These are phyloP conservation scores for Annulohypoxylon moriforme DNA, from an alignment of 495 filamentous ascomycete genomes.

Conservation along the genomic window DNA sequence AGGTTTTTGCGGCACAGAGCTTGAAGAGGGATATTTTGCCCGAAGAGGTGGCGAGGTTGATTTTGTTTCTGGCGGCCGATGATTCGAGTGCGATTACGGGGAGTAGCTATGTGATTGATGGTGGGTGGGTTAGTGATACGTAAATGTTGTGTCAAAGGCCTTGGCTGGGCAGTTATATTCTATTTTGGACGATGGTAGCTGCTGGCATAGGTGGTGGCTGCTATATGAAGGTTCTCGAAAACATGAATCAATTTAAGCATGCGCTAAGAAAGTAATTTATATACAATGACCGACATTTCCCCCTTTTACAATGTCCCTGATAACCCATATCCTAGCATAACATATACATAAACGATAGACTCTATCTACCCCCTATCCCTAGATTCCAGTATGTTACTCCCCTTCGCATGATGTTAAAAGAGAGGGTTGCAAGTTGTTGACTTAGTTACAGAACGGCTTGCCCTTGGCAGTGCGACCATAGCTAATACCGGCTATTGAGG, in stretches of 20 bases:
- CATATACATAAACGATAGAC: not conserved
- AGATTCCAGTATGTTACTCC: not conserved
- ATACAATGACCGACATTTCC: not conserved
- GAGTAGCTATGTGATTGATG: conserved; percentile 50
- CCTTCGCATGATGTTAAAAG: not conserved
- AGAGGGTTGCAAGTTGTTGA: not conserved
- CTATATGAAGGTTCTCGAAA: too few species aligned
- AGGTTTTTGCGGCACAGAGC: conserved; percentile 54
- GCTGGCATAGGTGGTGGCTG: too few species aligned
- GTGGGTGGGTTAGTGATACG: conserved; percentile 47
- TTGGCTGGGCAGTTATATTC: too few species aligned
- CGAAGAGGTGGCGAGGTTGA: conserved; percentile 49
- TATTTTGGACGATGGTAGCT: too few species aligned
- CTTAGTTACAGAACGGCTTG: conserved; percentile 13
- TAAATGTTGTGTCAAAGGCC: not conserved
- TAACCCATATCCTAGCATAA: not conserved
- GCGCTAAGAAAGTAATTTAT: not conserved
- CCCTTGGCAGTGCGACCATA: conserved; percentile 11
- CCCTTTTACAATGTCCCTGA: not conserved
- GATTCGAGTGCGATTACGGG: conserved; percentile 50
- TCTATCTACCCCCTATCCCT: not conserved
- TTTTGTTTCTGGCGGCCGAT: conserved; percentile 49
- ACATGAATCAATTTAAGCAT: not conserved
- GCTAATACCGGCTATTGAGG: not conserved
- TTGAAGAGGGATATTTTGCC: conserved; percentile 57